phyloP scores from a whole-genome alignment of 208 protist genomes.

The Leishmania amazonensis region DNA sequence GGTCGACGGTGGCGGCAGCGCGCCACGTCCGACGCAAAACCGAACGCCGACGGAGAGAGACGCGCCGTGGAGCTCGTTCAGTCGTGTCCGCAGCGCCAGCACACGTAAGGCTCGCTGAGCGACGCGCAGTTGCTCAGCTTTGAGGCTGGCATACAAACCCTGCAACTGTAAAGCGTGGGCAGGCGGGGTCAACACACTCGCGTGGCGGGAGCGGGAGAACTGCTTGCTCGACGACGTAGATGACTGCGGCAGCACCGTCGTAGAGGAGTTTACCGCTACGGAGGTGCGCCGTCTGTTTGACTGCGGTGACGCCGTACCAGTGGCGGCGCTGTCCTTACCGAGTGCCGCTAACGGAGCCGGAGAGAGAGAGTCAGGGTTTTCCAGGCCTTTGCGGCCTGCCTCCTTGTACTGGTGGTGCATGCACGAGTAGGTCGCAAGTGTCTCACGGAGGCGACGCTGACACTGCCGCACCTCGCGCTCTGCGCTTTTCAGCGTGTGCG shows the following conservation, averaged over 20 bases:
- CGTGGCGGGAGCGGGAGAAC: conserved; percentile 12
- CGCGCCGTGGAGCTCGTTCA: conserved; percentile 26
- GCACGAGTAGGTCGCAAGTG: conserved; percentile 12
- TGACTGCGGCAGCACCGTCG: neutral
- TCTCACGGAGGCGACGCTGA: conserved; percentile 24
- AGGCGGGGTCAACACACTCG: conserved; percentile 3
- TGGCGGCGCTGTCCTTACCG: neutral
- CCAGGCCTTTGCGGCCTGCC: neutral
- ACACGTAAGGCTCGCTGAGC: conserved; percentile 33
- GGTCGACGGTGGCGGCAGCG: conserved; percentile 19
- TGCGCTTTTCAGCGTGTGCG: conserved; percentile 9
- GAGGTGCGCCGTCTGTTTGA: neutral
- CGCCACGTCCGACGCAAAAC: conserved; percentile 51
- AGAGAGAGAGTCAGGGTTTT: neutral
- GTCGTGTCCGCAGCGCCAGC: conserved; percentile 32
- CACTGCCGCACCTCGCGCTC: conserved; percentile 22
- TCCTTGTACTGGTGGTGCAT: conserved; percentile 24
- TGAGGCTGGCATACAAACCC: neutral
- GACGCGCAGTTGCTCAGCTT: conserved; percentile 19
- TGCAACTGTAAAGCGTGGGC: conserved; percentile 8
- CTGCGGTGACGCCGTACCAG: neutral
- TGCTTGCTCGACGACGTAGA: conserved; percentile 8
- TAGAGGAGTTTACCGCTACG: neutral
- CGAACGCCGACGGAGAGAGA: conserved; percentile 33
- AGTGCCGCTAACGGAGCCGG: neutral